Conservation (phyloP, 2,329 filamentous ascomycete genomes). For the Lizonia empirigonia region DNA sequence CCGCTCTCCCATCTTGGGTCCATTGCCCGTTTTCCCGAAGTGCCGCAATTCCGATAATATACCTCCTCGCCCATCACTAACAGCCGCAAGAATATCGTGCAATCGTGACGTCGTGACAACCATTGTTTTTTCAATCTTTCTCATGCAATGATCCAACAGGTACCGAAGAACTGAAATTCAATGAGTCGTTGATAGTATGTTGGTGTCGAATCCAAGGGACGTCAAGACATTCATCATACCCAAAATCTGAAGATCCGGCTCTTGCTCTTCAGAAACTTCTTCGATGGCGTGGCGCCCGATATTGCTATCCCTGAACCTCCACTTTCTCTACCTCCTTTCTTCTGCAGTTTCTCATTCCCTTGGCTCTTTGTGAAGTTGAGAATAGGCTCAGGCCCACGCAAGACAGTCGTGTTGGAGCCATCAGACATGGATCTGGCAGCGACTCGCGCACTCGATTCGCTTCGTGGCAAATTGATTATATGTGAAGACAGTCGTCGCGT, state of each 20-base stretch:
- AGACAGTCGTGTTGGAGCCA: conserved; percentile 28
- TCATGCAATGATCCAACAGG: conserved; percentile 6
- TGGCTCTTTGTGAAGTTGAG: conserved; percentile 8
- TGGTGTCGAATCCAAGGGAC: conserved; percentile 15
- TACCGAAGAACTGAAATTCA: conserved; percentile 5
- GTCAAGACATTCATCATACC: conserved; percentile 22
- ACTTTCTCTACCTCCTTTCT: conserved; percentile 20
- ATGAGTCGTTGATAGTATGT: background rate
- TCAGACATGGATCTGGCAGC: conserved; percentile 25
- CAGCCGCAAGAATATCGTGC: conserved; percentile 22
- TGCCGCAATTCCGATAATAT: conserved; percentile 13
- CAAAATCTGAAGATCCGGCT: conserved; percentile 48
- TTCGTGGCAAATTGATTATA: conserved; percentile 38
- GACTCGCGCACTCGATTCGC: conserved; percentile 27
- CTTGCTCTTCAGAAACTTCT: conserved; percentile 43
- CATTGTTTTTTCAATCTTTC: conserved; percentile 5
- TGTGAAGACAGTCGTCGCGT: conserved; percentile 41
- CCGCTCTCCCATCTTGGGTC: conserved; percentile 5
- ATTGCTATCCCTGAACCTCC: conserved; percentile 10
- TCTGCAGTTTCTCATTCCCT: conserved; percentile 28
- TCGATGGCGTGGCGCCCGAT: conserved; percentile 23
- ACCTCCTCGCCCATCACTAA: conserved; percentile 18
- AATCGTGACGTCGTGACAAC: conserved; percentile 26
- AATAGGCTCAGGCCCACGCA: conserved; percentile 18
- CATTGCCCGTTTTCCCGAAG: background rate